phyloP scores from a whole-genome alignment of 2,329 filamentous ascomycete species.

The Pseudogymnoascus sp. region DNA sequence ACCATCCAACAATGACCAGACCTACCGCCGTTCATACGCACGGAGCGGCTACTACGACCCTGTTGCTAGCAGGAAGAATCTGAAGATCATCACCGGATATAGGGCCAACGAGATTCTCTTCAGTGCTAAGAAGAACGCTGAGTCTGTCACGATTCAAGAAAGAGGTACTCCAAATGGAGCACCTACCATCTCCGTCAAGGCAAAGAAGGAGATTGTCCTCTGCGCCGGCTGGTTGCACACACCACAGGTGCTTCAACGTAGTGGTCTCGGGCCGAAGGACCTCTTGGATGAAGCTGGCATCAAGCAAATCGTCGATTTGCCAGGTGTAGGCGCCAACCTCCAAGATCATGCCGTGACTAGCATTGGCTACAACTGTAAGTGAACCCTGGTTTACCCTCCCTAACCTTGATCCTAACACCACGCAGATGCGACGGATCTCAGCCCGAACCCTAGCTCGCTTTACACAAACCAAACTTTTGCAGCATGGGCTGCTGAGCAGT shows the following conservation, averaged over 20 bases:
- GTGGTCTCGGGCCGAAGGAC: conserved; percentile 23
- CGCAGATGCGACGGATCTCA: conserved; percentile 4
- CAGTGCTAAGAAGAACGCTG: conserved; percentile 20
- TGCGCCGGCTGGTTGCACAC: conserved; percentile 27
- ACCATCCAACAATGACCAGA: conserved; percentile 23
- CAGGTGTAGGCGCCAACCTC: conserved; percentile 34
- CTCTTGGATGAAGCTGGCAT: conserved; percentile 28
- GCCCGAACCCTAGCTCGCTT: conserved; percentile 17
- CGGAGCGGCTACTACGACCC: conserved; percentile 32
- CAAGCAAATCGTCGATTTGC: conserved; percentile 28
- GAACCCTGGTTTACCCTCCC: not conserved
- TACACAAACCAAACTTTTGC: conserved; percentile 26
- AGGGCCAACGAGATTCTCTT: conserved; percentile 22
- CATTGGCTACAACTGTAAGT: conserved; percentile 11
- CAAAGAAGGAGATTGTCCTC: conserved; percentile 30
- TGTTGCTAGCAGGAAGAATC: conserved; percentile 21
- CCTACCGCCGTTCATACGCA: conserved; percentile 32
- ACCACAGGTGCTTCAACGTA: conserved; percentile 17
- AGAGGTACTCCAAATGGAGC: not conserved
- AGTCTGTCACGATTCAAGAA: conserved; percentile 10
- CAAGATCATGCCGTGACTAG: conserved; percentile 25
- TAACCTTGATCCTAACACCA: not conserved
- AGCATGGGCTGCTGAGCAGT: conserved; percentile 26
- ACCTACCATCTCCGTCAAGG: conserved; percentile 12
- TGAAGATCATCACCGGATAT: conserved; percentile 13